Base-by-base conservation (phyloP, 1,139 yeast genomes). In the Diutina catenulata region DNA sequence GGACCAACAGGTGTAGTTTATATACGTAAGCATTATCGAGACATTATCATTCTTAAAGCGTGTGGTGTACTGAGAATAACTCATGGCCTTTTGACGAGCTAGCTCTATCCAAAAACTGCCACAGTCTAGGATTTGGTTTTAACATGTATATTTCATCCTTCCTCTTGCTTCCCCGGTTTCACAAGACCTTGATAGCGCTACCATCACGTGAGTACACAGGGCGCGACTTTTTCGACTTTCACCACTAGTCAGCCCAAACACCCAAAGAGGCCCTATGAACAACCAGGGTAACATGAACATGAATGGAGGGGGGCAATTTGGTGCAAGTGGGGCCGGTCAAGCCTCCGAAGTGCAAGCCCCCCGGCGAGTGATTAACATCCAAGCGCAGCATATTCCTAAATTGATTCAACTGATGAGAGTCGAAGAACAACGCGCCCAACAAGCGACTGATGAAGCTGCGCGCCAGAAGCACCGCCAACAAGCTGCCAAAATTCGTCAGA, bases 351-450 rank as follows among this genome's bases (percentile, higher is more conserved):
- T 18, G 7, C 35, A 31, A 14, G 25, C 19, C 6, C 25, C 35
- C 6, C 35, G 21, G 14, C 15, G 23, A 21, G 14, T 24, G n/a
- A 31, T 31, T 5, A 21, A 16, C 19, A 31, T 31, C 11, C 35
- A 31, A 20, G 18, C 35, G 14, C 35, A 31, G 13, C 35, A 31
- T 13, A 19, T 31, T 18, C 35, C 35, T 4, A n/a, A 19, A 9
- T 21, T 31, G 16, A n/a, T 31, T n/a, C 35, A 31, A 19, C 35
- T 21, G 35, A 31, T 31, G 35, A 20, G 25, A 15, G 20, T 21
- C 13, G 35, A 24, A 7, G 25, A 31, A 21, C 25, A 31, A 21
- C 35, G 21, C 15, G 24, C 35, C 6, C 35, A 31, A 21, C 35
- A 31, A 14, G 35, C 35, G 7, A 21, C 23, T 11, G 35, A 31